Conservation (phyloP, 371 early-diverging fungal genomes). For the Actinomucor elegans region DNA sequence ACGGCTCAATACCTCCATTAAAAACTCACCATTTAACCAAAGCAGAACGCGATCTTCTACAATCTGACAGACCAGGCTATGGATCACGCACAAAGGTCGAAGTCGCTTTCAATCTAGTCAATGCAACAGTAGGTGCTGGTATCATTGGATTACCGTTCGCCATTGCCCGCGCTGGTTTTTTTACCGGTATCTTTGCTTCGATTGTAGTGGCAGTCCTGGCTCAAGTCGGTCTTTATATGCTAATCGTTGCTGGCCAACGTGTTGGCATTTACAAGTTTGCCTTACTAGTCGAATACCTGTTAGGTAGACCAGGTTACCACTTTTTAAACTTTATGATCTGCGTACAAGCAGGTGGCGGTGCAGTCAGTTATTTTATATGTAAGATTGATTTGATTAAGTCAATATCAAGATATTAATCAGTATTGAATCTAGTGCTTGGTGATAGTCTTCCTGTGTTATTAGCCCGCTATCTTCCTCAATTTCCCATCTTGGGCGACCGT, state of each 20-base stretch:
- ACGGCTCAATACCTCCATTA: constrained; percentile 31
- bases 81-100: constrained; percentile 36
- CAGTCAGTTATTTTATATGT: constrained; percentile 54
- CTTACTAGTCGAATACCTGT: constrained; percentile 50
- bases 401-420: background rate
- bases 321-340: constrained; percentile 54
- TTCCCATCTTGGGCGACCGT: constrained; percentile 34
- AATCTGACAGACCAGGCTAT: constrained; percentile 48
- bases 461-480: constrained; percentile 37
- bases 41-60: constrained; percentile 44
- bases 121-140: constrained; percentile 64
- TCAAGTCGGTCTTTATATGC: constrained; percentile 52
- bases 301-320: constrained; percentile 53
- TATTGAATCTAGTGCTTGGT: constrained; percentile 43
- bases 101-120: constrained; percentile 58
- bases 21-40: constrained; percentile 18
- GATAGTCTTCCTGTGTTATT: constrained; percentile 58
- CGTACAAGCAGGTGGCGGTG: constrained; percentile 49
- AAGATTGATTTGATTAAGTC: constrained; percentile 4
- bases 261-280: constrained; percentile 55
- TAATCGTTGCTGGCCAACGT: constrained; percentile 53
- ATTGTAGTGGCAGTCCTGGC: constrained; percentile 49
- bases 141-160: constrained; percentile 53
- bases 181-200: constrained; percentile 49
- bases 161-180: constrained; percentile 53